Base-by-base conservation (phyloP, 2,329 filamentous ascomycete species). In the Cladosporium sp. region DNA sequence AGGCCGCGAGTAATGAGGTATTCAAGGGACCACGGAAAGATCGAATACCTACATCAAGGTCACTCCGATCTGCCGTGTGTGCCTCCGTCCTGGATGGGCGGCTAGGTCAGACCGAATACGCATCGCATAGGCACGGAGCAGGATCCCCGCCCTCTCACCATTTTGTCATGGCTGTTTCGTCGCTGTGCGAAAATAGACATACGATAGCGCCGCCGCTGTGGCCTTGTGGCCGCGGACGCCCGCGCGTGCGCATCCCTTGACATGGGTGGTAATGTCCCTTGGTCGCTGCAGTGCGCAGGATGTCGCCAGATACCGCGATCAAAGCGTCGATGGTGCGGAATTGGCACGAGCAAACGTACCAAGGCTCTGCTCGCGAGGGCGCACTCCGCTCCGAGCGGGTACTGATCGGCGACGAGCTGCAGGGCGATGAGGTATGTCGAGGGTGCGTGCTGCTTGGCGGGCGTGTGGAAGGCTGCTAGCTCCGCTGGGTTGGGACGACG, bases 141-240 rank as follows among this genome's bases (percentile, higher is more conserved):
- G 37, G 18, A 18, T 37, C 53, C 28, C 29, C 53, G n/a, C 33
- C 53, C n/a, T 31, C 33, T 57, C 29, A 57, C 21, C 33, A n/a
- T 33, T 37, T n/a, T 35, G 53, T 37, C 29, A 35, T 57, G 11
- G 26, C 21, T 23, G 21, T 52, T 52, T 52, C 49, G 49, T 23
- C 28, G 49, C 18, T 18, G n/a, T 11, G 49, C 49, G 31, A 57
- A 57, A 57, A 57, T 57, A 57, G 53, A 57, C 21, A 37, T 26
- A 31, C 53, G 18, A 33, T 37, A 57, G 33, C 33, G 53, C 33
- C 31, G 29, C 29, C n/a, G n/a, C 29, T 16, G 21, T n/a, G 11
- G 26, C 37, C 53, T 57, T 57, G 14, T 57, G 53, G 11, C 31
- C 31, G 53, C 31, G 53, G 53, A 57, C 53, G 3, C 33, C 53